Evolutionary conservation across 1,139 yeast genomes (phyloP), one percentile per base, ranked within the genome.

Genomic region (Geotrichum cucujoidarum): DNA sequence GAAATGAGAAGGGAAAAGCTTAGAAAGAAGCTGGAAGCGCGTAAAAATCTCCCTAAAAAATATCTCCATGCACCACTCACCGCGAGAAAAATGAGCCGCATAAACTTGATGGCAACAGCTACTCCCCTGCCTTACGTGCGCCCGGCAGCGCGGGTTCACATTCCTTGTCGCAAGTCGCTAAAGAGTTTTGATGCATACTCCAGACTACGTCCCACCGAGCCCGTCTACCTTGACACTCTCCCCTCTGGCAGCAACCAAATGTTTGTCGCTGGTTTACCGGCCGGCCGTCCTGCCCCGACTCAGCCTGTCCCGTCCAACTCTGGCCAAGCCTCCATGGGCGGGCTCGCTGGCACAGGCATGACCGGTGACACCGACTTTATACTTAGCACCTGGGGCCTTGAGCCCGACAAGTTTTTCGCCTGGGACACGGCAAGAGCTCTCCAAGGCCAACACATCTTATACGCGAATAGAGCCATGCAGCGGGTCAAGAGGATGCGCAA

Each of bases 111-210:
- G 30, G 27, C 43, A 7, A 40, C 43, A 3, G 34, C 14, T 24
- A 40, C 43, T 6, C 43, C 43, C 13, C 37, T 40, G 24, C 43
- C 43, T 2, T 40, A 31, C 37, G n/a, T 25, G 2, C 21, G 22
- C 13, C 43, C 43, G 8, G 36, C 43, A n/a, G 11, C 20, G 3
- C 43, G 43, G 7, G 43, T 31, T 7, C 37, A 40, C 21, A 21
- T 18, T 13, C 43, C 43, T n/a, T n/a, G n/a, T n/a, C n/a, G n/a
- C n/a, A n/a, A n/a, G n/a, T n/a, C n/a, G n/a, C n/a, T n/a, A n/a
- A n/a, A n/a, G n/a, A n/a, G n/a, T n/a, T n/a, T n/a, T n/a, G n/a
- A n/a, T n/a, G n/a, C 10, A 13, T 5, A 14, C 21, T 17, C 8
- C 42, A 38, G 4, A n/a, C 21, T 6, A 6, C 24, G 6, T 20